Conservation (phyloP, 169 alveolate species). For the Miamiensis avidus region DNA sequence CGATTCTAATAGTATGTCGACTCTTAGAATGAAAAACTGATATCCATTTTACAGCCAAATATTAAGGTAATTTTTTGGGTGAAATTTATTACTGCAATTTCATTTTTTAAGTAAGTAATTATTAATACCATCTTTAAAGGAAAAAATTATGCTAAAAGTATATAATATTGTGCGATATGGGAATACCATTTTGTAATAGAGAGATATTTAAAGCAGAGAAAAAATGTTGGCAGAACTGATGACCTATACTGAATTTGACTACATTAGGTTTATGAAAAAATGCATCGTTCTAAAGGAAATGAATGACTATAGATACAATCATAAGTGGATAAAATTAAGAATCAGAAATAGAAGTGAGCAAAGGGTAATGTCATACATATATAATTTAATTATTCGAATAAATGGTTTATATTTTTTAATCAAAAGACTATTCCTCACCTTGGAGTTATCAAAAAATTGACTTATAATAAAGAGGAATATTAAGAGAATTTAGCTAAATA, state of each 20-base stretch:
- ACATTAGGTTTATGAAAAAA: conserved; percentile 20
- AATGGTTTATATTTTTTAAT: neutral
- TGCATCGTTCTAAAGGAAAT: conserved; percentile 19
- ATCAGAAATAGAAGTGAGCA: conserved; percentile 3
- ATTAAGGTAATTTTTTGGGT: too few relatives aligned
- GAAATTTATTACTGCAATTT: too few relatives aligned
- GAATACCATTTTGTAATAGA: neutral
- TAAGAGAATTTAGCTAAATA: neutral
- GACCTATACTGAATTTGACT: conserved; percentile 1
- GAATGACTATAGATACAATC: neutral
- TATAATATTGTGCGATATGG: neutral
- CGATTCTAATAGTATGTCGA: conserved; percentile 63
- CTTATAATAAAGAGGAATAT: neutral
- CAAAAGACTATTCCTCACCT: neutral
- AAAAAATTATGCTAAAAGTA: neutral
- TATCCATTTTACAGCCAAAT: neutral
- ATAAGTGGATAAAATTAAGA: conserved; percentile 3
- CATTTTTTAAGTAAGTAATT: too few relatives aligned
- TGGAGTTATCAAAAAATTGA: neutral
- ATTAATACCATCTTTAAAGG: too few relatives aligned
- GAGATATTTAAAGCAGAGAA: neutral
- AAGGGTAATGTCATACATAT: neutral
- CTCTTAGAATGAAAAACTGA: conserved; percentile 31
- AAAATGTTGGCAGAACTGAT: conserved; percentile 10
- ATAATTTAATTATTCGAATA: conserved; percentile 1